These are phyloP conservation scores for Hypoxylon intermedium DNA, from an alignment of 495 filamentous ascomycete species.

Conservation along the genomic window DNA sequence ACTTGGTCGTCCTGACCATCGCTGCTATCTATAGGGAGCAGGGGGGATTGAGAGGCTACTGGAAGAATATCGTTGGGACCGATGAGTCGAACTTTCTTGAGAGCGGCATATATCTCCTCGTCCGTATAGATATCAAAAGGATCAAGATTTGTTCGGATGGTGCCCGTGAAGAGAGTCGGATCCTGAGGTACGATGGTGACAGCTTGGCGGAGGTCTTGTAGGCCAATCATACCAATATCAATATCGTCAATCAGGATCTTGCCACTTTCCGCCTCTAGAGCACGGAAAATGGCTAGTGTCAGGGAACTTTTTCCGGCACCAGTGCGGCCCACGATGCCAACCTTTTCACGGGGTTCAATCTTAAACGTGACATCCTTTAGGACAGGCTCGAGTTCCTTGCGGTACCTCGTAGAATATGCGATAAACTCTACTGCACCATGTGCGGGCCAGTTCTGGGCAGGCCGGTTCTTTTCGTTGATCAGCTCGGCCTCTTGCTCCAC, in stretches of 20 bases:
- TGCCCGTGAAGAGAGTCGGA: conserved; percentile 95
- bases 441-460: conserved; percentile 81
- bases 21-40: conserved; percentile 15
- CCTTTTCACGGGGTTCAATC: conserved; percentile 86
- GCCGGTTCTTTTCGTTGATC: conserved; percentile 79
- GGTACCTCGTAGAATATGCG: conserved; percentile 87
- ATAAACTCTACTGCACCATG: conserved; percentile 86
- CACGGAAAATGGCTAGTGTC: conserved; percentile 93
- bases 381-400: conserved; percentile 84
- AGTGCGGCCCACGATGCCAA: conserved; percentile 95
- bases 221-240: conserved; percentile 85
- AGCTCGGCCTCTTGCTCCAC: conserved; percentile 90
- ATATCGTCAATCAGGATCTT: conserved; percentile 90
- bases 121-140: conserved; percentile 92
- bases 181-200: conserved; percentile 99
- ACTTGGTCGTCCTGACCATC: conserved; percentile 28
- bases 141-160: conserved; percentile 93
- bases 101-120: conserved; percentile 84
- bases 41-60: conserved; percentile 14
- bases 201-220: conserved; percentile 87
- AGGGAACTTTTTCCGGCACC: conserved; percentile 98
- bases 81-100: conserved; percentile 91
- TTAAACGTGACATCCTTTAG: conserved; percentile 84
- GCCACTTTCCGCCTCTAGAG: conserved; percentile 90
- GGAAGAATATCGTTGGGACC: conserved; percentile 59